Percentiles rank a stretch among this genome's conserved stretches.
Conservation (phyloP, 2,329 filamentous ascomycete genomes). For the Alternaria alternata region DNA sequence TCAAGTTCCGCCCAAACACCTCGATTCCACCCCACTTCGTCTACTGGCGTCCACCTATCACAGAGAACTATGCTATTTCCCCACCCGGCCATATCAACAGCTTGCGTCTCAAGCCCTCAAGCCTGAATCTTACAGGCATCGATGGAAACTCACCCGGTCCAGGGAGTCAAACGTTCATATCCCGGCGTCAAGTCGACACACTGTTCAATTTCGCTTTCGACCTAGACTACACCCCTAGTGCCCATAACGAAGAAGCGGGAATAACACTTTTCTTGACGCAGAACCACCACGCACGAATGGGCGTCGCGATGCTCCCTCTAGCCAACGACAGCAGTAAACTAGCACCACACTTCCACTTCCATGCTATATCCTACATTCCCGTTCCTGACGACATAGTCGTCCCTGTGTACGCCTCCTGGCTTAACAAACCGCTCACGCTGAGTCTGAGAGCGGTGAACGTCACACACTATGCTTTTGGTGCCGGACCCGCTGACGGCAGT, state of each 20-base stretch:
- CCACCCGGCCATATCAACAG: slow-evolving; percentile 54
- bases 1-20: slow-evolving; percentile 57
- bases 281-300: slow-evolving; percentile 61
- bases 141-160: slow-evolving; percentile 58
- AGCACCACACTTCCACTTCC: slow-evolving; percentile 55
- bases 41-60: slow-evolving; percentile 62
- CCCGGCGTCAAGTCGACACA: slow-evolving; percentile 62
- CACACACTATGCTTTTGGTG: slow-evolving; percentile 55
- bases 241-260: slow-evolving; percentile 60
- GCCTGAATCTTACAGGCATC: slow-evolving; percentile 62
- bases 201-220: slow-evolving; percentile 62
- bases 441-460: slow-evolving; percentile 56
- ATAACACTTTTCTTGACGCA: slow-evolving; percentile 61
- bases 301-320: slow-evolving; percentile 37
- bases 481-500: slow-evolving; percentile 25
- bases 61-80: slow-evolving; percentile 59
- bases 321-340: slow-evolving; percentile 18
- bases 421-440: slow-evolving; percentile 44
- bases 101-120: slow-evolving; percentile 59
- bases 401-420: slow-evolving; percentile 54
- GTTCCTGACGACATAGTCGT: slow-evolving; percentile 50
- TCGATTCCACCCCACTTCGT: slow-evolving; percentile 61
- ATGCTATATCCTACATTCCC: slow-evolving; percentile 53
- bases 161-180: slow-evolving; percentile 60
- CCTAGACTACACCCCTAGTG: slow-evolving; percentile 54